Conservation (phyloP, 768 basidiomycete genomes). For the Auriculariales sp. region DNA sequence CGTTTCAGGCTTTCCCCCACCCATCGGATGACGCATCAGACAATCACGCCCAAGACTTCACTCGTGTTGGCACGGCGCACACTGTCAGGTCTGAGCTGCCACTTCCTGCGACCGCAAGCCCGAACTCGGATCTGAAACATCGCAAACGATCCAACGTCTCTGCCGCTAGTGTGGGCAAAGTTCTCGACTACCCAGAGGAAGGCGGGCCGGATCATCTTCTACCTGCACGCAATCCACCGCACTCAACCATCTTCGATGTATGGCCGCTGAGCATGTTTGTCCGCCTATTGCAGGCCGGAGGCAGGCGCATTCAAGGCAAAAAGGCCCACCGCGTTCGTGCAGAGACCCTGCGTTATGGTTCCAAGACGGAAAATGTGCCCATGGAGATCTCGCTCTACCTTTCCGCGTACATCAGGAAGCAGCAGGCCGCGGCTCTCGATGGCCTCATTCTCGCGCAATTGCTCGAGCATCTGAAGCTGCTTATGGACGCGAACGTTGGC, state of each 20-base stretch:
- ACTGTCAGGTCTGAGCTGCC: neutral
- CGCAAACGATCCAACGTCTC: neutral
- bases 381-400: conserved; percentile 4
- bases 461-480: neutral
- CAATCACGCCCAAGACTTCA: neutral
- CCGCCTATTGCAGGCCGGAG: conserved; percentile 2
- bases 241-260: conserved; percentile 3
- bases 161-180: neutral
- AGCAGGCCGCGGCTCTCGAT: conserved; percentile 17
- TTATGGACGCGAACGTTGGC: conserved; percentile 3
- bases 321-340: conserved; percentile 3
- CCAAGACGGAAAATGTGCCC: conserved; percentile 1
- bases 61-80: neutral
- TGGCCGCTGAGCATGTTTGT: conserved; percentile 4
- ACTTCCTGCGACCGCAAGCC: neutral
- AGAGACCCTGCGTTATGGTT: neutral
- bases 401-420: conserved; percentile 39
- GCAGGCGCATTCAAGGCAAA: conserved; percentile 1
- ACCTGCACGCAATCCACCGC: conserved; percentile 2
- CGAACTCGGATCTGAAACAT: neutral
- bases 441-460: neutral
- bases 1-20: neutral
- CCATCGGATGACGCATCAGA: neutral
- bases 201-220: neutral
- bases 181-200: neutral